phyloP scores from a whole-genome alignment of 2,329 filamentous ascomycete species.

The Aspergillus viridinutans region DNA sequence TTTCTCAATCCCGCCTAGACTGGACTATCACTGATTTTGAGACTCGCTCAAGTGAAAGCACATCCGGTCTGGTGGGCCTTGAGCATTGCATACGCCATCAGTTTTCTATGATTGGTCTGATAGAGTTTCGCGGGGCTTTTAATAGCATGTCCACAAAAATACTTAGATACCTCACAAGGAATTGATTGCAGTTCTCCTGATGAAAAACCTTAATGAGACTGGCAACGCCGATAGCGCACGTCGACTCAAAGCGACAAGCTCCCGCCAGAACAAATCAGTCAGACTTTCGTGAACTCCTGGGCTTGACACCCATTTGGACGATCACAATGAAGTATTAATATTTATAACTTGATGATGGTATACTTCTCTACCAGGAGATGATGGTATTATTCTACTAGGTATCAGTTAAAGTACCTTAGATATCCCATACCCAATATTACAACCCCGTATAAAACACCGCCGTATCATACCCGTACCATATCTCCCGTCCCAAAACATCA shows the following conservation, averaged over 20 bases:
- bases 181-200: not conserved
- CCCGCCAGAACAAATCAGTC: no score
- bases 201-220: no score
- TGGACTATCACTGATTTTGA: no score
- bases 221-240: not conserved
- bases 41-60: not conserved
- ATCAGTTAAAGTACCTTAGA: no score
- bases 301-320: not conserved
- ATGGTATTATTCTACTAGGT: no score
- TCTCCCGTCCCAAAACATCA: not conserved
- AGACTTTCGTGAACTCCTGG: not conserved
- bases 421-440: not conserved
- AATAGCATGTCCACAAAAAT: not conserved
- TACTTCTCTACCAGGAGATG: not conserved
- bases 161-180: no score
- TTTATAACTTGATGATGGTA: not conserved
- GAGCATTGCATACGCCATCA: not conserved
- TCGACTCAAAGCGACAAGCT: not conserved
- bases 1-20: no score
- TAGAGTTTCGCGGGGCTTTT: not conserved
- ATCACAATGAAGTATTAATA: not conserved
- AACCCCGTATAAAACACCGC: not conserved
- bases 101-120: not conserved
- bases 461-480: not conserved
- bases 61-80: not conserved